A percentile compares a stretch with the other conserved stretches of the same genome.
phyloP scores from a whole-genome alignment of 805 yeast genomes.

The Candida pseudoglaebosa region DNA sequence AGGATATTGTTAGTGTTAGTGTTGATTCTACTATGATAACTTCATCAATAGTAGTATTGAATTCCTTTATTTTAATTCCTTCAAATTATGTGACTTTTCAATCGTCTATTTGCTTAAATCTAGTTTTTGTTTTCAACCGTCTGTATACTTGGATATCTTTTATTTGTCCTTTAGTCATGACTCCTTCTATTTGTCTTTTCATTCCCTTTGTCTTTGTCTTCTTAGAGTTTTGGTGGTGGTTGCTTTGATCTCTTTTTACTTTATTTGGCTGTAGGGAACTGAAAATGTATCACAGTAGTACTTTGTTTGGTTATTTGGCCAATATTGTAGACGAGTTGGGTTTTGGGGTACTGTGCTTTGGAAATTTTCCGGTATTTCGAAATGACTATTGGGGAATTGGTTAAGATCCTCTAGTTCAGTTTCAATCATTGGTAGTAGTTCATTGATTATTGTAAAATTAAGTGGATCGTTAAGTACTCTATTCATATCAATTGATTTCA shows the following conservation, averaged over 20 bases:
- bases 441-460: slow-evolving; percentile 13
- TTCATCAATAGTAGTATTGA: too few relatives aligned
- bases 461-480: slow-evolving; percentile 13
- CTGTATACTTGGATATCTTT: too few relatives aligned
- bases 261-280: slow-evolving; percentile 7
- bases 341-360: slow-evolving; percentile 23
- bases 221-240: too few relatives aligned
- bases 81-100: too few relatives aligned
- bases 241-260: too few relatives aligned
- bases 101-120: too few relatives aligned
- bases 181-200: too few relatives aligned
- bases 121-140: too few relatives aligned
- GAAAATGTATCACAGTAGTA: slow-evolving; percentile 27
- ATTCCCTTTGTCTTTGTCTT: slow-evolving; percentile 1
- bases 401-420: slow-evolving; percentile 13
- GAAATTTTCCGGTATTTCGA: slow-evolving; percentile 21
- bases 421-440: slow-evolving; percentile 17
- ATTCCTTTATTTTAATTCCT: too few relatives aligned
- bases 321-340: slow-evolving; percentile 21
- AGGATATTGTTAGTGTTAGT: too few relatives aligned
- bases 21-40: too few relatives aligned
- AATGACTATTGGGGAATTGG: slow-evolving; percentile 8
- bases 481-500: slow-evolving; percentile 11
- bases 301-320: slow-evolving; percentile 35
- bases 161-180: too few relatives aligned